Conservation (phyloP, 176 grass and related monocot species). For the Urochloa ruziziensis region DNA sequence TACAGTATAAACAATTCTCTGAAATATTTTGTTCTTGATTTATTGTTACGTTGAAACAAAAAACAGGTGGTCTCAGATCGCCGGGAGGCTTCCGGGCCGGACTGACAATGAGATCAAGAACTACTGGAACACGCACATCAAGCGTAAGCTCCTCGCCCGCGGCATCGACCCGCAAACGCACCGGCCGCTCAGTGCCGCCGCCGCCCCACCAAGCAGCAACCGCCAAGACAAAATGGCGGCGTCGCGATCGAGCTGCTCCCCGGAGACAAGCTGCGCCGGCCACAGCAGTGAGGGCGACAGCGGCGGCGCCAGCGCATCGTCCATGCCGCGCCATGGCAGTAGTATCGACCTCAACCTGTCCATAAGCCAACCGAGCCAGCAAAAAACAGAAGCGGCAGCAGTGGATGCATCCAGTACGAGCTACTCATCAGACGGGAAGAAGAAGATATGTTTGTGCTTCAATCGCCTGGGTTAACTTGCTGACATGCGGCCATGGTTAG, state of each 20-base stretch:
- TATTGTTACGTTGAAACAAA: neutral
- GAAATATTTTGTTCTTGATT: neutral
- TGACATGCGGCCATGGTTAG: constrained; percentile 14
- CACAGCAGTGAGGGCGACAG: constrained; percentile 2
- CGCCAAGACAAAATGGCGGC: neutral
- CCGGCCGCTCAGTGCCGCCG: constrained; percentile 28
- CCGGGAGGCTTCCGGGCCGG: constrained; percentile 61
- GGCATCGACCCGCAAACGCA: constrained; percentile 71
- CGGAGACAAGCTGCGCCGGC: neutral
- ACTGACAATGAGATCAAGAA: constrained; percentile 98
- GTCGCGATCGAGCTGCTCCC: constrained; percentile 27
- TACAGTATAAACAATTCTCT: too few species aligned
- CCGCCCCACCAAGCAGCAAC: neutral
- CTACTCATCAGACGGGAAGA: neutral
- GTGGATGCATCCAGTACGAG: too few species aligned
- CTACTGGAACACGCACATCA: constrained; percentile 93
- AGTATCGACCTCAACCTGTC: constrained; percentile 70
- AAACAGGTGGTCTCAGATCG: constrained; percentile 80
- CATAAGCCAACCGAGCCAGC: constrained; percentile 50
- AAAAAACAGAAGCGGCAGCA: neutral
- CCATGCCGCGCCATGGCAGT: too few species aligned
- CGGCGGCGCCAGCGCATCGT: neutral
- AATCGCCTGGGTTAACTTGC: constrained; percentile 41
- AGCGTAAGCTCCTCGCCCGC: constrained; percentile 70
- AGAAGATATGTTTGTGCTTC: too few species aligned